Evolutionary conservation across 257 asterid species (phyloP), one percentile per base, ranked within the genome.

Genomic region (Solanum tarapatanum): DNA sequence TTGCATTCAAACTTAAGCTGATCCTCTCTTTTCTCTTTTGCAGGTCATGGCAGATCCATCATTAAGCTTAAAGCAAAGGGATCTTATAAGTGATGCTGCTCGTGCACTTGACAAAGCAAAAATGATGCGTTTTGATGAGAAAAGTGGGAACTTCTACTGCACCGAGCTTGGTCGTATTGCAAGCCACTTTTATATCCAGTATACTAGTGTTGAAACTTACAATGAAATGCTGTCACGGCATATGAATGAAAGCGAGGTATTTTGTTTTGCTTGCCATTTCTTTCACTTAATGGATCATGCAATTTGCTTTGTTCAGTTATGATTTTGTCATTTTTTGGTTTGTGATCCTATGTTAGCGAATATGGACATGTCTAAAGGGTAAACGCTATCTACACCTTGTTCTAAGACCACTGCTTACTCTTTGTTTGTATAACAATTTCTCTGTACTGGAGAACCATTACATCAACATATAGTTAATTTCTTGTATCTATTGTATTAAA

Each of bases 121-220:
- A 93, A 97, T 97, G 99, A 94, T 97, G 99, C 99, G 99, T 72
- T 97, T 95, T 85, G 99, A 97, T 92, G 99, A 97, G 92, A 97
- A 97, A 92, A 97, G 99, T 88, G 99, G 99, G 91, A 97, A 97
- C 90, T 95, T 97, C 79, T 97, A 94, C 85, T 95, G 98, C 90
- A 95, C 99, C 13, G 99, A 97, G 93, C 99, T 97, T 89, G 99
- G 99, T 76, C 99, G 99, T 86, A 97, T 97, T 70, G 99, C 99
- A 60, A 97, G 99, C 91, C 99, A 97, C 92, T 97, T 97, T 89
- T 97, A 97, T 89, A 97, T 97, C 90, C 99, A 94, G 21, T 97
- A 97, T 91, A 94, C 98, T 88, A 97, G 99, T 90, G 99, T 97
- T 82, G 99, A 97, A 90, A 94, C 98, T 41, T 97, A 97, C 90